Evolutionary conservation across 495 filamentous ascomycete species (phyloP).

Genomic region (Neurospora sp.): DNA sequence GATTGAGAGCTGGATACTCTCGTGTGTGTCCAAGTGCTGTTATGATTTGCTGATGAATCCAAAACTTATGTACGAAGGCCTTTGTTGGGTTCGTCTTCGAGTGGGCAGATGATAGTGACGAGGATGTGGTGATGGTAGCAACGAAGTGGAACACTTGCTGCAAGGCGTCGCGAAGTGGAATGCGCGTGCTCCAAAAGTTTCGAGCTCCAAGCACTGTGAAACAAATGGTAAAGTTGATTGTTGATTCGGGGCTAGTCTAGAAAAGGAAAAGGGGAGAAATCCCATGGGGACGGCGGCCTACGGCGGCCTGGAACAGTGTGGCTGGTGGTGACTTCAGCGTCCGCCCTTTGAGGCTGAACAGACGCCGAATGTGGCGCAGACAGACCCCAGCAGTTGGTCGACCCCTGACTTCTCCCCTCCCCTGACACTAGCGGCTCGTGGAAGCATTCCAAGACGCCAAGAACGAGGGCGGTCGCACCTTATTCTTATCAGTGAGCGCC

Average conservation of each 20-base stretch:
- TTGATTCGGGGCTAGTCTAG: too few relatives aligned
- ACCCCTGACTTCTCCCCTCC: background rate
- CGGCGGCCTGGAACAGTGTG: background rate
- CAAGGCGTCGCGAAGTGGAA: background rate
- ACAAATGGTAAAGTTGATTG: too few relatives aligned
- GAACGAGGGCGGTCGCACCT: background rate
- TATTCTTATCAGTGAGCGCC: background rate
- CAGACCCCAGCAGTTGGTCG: background rate
- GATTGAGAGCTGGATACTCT: slow-evolving; percentile 11
- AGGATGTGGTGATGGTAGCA: background rate
- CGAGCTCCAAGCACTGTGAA: background rate
- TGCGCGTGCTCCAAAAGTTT: background rate
- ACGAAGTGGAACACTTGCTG: background rate
- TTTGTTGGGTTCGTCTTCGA: background rate
- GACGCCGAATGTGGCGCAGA: background rate
- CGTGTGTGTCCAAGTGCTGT: background rate
- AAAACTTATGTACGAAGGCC: background rate
- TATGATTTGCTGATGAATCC: background rate
- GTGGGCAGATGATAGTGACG: background rate
- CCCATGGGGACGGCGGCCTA: too few relatives aligned
- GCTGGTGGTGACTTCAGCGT: background rate
- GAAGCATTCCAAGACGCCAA: background rate
- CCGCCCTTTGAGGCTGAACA: background rate
- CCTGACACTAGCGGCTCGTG: background rate
- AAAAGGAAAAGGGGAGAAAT: too few relatives aligned